phyloP scores from a whole-genome alignment of 23 red algal species.

The Gracilaria caudata region DNA sequence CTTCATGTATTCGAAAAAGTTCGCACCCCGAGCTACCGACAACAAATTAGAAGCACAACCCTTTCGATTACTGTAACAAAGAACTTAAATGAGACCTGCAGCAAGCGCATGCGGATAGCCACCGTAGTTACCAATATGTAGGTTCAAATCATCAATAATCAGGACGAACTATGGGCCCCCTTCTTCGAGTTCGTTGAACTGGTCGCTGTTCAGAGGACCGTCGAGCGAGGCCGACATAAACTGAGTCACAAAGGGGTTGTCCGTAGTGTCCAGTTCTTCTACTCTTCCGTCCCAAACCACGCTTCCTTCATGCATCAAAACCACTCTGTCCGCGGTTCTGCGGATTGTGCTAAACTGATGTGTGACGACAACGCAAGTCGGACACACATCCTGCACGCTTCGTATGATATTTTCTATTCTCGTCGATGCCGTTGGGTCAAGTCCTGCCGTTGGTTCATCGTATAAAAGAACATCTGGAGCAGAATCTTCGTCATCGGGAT shows the following conservation, averaged over 20 bases:
- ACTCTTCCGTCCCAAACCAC: constrained; percentile 79
- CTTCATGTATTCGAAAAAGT: background rate
- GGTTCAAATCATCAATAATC: background rate
- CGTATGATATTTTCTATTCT: constrained; percentile 83
- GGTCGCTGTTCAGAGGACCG: constrained; percentile 58
- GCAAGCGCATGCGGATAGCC: background rate
- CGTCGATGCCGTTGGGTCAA: constrained; percentile 82
- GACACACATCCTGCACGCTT: constrained; percentile 57
- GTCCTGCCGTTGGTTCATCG: constrained; percentile 79
- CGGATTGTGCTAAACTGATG: constrained; percentile 85
- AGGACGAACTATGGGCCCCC: background rate
- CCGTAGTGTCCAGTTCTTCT: constrained; percentile 63
- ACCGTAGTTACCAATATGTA: background rate
- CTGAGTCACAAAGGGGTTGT: constrained; percentile 76
- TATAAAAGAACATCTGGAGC: constrained; percentile 72
- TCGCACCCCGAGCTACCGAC: background rate
- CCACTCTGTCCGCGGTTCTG: constrained; percentile 75
- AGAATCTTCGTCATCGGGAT: constrained; percentile 45
- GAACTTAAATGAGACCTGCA: background rate
- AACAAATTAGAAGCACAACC: background rate
- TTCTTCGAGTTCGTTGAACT: background rate
- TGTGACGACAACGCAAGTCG: constrained; percentile 76
- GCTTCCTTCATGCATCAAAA: constrained; percentile 76
- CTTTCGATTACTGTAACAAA: background rate
- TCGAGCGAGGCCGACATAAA: constrained; percentile 60